These are phyloP conservation scores for Ophiostoma pallidulum DNA, from an alignment of 2,329 filamentous ascomycete species.

Conservation along the genomic window DNA sequence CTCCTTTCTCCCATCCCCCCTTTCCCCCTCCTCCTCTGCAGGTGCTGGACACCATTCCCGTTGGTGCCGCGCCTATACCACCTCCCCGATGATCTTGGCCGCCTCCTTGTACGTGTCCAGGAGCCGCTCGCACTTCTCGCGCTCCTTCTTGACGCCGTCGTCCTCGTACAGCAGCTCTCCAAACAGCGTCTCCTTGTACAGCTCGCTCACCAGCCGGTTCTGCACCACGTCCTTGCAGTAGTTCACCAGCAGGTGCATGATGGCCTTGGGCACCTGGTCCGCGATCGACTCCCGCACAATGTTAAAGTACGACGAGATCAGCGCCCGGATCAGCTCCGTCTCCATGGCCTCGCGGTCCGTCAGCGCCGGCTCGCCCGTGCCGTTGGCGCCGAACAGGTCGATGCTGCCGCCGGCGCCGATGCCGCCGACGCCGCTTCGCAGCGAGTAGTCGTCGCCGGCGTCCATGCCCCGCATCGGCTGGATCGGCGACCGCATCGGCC, in stretches of 20 bases:
- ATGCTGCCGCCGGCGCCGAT: slow-evolving; percentile 8
- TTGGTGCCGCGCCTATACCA: no score
- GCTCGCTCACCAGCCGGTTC: slow-evolving; percentile 87
- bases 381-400: slow-evolving; percentile 27
- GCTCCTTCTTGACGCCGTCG: slow-evolving; percentile 73
- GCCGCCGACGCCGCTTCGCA: neutral
- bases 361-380: slow-evolving; percentile 64
- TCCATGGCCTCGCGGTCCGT: slow-evolving; percentile 95
- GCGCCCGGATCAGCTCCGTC: slow-evolving; percentile 88
- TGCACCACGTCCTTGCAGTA: slow-evolving; percentile 97
- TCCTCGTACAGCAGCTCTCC: slow-evolving; percentile 94
- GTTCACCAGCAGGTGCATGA: slow-evolving; percentile 98
- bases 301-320: slow-evolving; percentile 98
- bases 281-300: slow-evolving; percentile 98
- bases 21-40: neutral
- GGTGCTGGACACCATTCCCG: no score
- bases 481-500: slow-evolving; percentile 42
- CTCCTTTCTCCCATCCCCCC: neutral
- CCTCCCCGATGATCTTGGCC: slow-evolving; percentile 95
- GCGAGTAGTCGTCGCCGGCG: slow-evolving; percentile 10
- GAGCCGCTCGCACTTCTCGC: slow-evolving; percentile 93
- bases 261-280: slow-evolving; percentile 94
- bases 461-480: no score
- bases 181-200: slow-evolving; percentile 88
- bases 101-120: slow-evolving; percentile 94